A percentile compares a stretch with the other conserved stretches of the same genome.
These are phyloP conservation scores for Mycena sp. DNA, from an alignment of 1,284 basidiomycete species.

Conservation along the genomic window DNA sequence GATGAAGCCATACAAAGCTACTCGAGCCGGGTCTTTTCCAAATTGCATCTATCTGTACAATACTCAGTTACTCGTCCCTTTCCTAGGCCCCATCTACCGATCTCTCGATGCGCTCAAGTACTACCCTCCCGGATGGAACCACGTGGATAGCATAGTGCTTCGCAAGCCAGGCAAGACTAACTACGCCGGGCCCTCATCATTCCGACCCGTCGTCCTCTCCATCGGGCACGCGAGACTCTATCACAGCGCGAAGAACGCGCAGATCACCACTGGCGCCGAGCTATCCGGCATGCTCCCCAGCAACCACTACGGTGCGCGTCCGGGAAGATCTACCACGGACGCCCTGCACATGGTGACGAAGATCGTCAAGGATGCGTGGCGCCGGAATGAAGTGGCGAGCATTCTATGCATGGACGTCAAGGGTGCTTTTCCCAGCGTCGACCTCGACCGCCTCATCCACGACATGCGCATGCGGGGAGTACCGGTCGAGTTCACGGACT, in stretches of 20 bases:
- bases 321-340: constrained; percentile 29
- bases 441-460: constrained; percentile 30
- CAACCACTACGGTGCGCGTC: constrained; percentile 34
- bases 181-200: constrained; percentile 47
- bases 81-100: constrained; percentile 41
- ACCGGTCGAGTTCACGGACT: constrained; percentile 21
- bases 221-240: background rate
- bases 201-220: constrained; percentile 45
- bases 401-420: constrained; percentile 37
- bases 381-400: constrained; percentile 24
- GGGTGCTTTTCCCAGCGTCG: constrained; percentile 36
- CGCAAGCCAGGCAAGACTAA: constrained; percentile 49
- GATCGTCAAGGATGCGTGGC: constrained; percentile 35
- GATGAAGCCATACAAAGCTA: constrained; percentile 30
- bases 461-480: constrained; percentile 27
- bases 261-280: background rate
- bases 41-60: constrained; percentile 46
- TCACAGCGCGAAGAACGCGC: background rate
- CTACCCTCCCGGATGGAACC: constrained; percentile 45
- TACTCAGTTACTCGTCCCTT: constrained; percentile 35
- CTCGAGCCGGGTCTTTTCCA: constrained; percentile 39
- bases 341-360: constrained; percentile 30
- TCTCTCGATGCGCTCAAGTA: constrained; percentile 36
- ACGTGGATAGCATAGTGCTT: constrained; percentile 46
- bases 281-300: background rate